phyloP scores from a whole-genome alignment of 2,329 filamentous ascomycete genomes.

The Berkeleyomyces basicola region DNA sequence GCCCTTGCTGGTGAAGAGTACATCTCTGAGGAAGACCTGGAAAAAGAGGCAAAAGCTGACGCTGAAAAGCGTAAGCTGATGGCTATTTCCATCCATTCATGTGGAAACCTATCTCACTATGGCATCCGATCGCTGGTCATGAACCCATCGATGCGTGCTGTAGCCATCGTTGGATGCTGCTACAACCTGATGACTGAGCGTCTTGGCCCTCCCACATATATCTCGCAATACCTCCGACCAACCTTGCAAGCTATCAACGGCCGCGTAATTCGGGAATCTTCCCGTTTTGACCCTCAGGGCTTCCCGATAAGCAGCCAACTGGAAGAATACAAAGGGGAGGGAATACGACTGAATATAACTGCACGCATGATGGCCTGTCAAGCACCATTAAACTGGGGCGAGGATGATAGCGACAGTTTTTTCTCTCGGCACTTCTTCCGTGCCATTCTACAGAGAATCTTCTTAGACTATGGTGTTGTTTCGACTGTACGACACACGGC shows the following conservation, averaged over 20 bases:
- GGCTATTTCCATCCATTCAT: constrained; percentile 92
- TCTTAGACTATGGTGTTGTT: constrained; percentile 69
- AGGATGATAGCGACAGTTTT: constrained; percentile 64
- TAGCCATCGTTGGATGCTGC: constrained; percentile 94
- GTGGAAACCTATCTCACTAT: constrained; percentile 92
- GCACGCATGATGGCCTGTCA: constrained; percentile 97
- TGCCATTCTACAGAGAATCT: constrained; percentile 78
- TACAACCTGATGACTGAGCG: constrained; percentile 93
- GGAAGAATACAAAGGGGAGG: constrained; percentile 37
- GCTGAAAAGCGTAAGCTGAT: constrained; percentile 35
- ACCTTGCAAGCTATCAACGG: constrained; percentile 49
- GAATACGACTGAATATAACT: constrained; percentile 82
- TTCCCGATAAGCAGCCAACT: constrained; percentile 80
- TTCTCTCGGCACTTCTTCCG: constrained; percentile 90
- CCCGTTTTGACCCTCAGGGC: constrained; percentile 68
- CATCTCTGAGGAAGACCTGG: constrained; percentile 9
- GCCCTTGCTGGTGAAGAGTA: constrained; percentile 19
- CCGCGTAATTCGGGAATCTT: constrained; percentile 50
- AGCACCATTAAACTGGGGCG: constrained; percentile 82
- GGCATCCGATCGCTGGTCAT: constrained; percentile 72
- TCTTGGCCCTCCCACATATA: constrained; percentile 72
- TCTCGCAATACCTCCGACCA: constrained; percentile 60
- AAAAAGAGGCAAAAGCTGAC: constrained; percentile 16
- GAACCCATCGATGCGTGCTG: constrained; percentile 71
- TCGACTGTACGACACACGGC: constrained; percentile 33